Conservation (phyloP, 352 stramenopile species). For the Stephanocyclus meneghinianus region DNA sequence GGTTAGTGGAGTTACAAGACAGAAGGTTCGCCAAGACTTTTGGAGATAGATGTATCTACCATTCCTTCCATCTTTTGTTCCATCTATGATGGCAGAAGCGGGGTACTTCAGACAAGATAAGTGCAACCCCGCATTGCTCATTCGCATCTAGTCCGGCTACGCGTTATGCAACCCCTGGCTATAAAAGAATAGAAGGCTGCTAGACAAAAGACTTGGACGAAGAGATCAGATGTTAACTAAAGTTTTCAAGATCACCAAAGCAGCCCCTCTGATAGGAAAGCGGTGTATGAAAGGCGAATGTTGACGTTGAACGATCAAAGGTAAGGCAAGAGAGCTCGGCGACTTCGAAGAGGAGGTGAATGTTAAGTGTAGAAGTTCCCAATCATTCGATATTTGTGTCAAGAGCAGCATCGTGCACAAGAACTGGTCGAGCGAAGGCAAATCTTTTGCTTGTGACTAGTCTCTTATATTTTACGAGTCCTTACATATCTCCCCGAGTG, state of each 20-base stretch:
- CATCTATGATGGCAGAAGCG: too few species aligned
- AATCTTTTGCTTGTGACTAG: neutral
- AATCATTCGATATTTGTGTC: constrained; percentile 37
- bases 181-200: too few species aligned
- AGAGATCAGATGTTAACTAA: constrained; percentile 7
- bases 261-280: constrained; percentile 16
- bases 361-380: constrained; percentile 4
- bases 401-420: constrained; percentile 22
- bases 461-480: constrained; percentile 24
- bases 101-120: too few species aligned
- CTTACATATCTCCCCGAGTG: constrained; percentile 13
- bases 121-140: too few species aligned
- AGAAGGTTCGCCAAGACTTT: too few species aligned
- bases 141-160: too few species aligned
- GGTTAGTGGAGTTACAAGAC: too few species aligned
- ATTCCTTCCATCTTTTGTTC: too few species aligned
- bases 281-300: constrained; percentile 12
- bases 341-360: constrained; percentile 19
- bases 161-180: too few species aligned
- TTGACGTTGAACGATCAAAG: constrained; percentile 7
- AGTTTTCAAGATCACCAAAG: constrained; percentile 22
- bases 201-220: too few species aligned
- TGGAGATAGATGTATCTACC: too few species aligned
- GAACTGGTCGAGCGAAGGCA: constrained; percentile 6
- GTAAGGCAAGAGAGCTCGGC: constrained; percentile 20